Evolutionary conservation across 2,329 filamentous ascomycete species (phyloP), one percentile per base, ranked within the genome.

Genomic region (Rhinocladiella mackenziei): DNA sequence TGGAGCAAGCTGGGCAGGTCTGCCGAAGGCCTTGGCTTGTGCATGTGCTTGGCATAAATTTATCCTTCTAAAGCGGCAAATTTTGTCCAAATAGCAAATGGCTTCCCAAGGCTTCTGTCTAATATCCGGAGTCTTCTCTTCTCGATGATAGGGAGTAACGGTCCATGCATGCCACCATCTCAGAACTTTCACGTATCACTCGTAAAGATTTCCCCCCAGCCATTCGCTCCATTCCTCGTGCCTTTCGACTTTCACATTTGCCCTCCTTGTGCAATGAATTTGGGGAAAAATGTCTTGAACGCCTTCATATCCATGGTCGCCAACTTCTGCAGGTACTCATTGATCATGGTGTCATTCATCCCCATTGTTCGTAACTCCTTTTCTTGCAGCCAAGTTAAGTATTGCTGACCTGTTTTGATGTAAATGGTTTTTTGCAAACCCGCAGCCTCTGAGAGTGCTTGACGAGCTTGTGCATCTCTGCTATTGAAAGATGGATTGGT

Each of bases 361-460:
- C 71, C 71, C 64, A 73, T 66, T 8, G 65, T 64, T 17, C 67
- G 68, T 36, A 74, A 50, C 51, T 74, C 71, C 17, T 63, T 64
- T 33, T 60, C 60, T 18, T 69, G 63, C 25, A 74, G 60, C 55
- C 69, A 73, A 25, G 66, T 62, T 17, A 91, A 75, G 62, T 95
- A 97, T 43, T 80, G 75, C 39, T 85, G 78, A 18, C 92, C 92
- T 9, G 87, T 91, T 71, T 97, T 97, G 56, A 79, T 76, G 62
- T 96, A 91, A 51, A 98, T 92, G 25, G 79, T 83, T 66, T 92
- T 88, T 66, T 98, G 89, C 47, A 98, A 69, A 2, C 76, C 78
- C 2, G 89, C 89, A 51, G 94, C 88, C 69, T 98, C 92, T 43
- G 81, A 82, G 28, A 98, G 76, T 1, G 96, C 86, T 64, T 89